Evolutionary conservation across 495 filamentous ascomycete species (phyloP), one percentile per base, ranked within the genome.

Genomic region (Tetracladium setigerum): DNA sequence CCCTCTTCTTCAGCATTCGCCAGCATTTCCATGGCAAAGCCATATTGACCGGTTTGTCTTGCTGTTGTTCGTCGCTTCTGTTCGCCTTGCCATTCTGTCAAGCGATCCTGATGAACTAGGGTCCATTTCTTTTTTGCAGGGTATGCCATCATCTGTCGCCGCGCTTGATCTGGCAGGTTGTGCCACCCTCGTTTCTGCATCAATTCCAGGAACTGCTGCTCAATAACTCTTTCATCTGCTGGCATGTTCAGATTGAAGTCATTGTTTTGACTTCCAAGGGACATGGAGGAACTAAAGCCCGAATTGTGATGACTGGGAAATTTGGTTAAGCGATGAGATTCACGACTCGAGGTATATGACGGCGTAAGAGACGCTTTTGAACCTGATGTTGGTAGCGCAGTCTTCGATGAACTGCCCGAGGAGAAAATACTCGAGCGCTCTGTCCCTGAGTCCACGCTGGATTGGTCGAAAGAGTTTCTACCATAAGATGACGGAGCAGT

Each of bases 101-200:
- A 70, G 31, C 88, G 83, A 68, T 98, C 92, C 62, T 98, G 91
- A 62, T 96, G 83, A 41, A 98, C 88, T 49, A 98, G 72, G 1
- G 88, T 94, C 92, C 92, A 98, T 70, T 98, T 98, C 70, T 97
- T 97, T 37, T 78, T 77, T 19, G 91, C 74, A 11, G 89, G 87
- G 58, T 98, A 97, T 13, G 89, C 86, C 64, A 89, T 73, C 89
- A 98, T 96, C 66, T 97, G 92, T 49, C 91, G 74, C 54, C 84
- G 79, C 19, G 91, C 94, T 64, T 95, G 87, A 55, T 97, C 92
- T n/a, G 92, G 92, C 43, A 97, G 74, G 60, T 90, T 89, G 65
- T 94, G 89, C 84, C 88, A 97, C 46, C 90, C 92, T 60, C 92
- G 82, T 65, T 98, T 97, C 55, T 92, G 82, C 94, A 98, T 98